Evolutionary conservation across 108 stramenopile species (phyloP).

Genomic region (Skeletonema costatum): DNA sequence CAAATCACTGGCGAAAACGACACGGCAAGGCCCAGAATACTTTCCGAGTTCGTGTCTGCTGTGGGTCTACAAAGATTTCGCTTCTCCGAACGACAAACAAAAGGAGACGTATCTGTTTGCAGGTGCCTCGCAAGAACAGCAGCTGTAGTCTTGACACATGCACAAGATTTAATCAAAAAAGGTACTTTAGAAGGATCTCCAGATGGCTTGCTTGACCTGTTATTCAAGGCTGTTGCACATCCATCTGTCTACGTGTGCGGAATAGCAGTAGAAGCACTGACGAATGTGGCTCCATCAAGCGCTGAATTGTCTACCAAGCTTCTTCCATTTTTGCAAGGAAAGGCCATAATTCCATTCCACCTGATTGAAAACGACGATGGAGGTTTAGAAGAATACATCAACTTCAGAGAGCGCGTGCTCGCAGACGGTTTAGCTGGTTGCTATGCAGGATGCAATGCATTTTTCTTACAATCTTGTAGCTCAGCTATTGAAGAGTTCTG

Average conservation of each 20-base stretch:
- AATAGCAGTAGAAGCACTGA: conserved; percentile 59
- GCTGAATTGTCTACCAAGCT: conserved; percentile 50
- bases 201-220: conserved; percentile 58
- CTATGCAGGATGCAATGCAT: conserved; percentile 40
- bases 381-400: conserved; percentile 57
- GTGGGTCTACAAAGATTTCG: conserved; percentile 76
- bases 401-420: conserved; percentile 61
- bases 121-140: conserved; percentile 57
- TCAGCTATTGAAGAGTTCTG: conserved; percentile 83
- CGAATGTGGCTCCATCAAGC: conserved; percentile 39
- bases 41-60: conserved; percentile 65
- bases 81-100: conserved; percentile 58
- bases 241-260: conserved; percentile 66
- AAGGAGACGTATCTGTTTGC: conserved; percentile 50
- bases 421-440: conserved; percentile 60
- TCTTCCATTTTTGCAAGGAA: conserved; percentile 71
- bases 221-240: conserved; percentile 69
- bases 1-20: conserved; percentile 49
- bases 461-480: conserved; percentile 68
- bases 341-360: conserved; percentile 73
- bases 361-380: conserved; percentile 39
- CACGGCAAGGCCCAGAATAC: conserved; percentile 54
- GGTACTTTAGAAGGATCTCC: conserved; percentile 27
- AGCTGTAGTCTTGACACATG: conserved; percentile 31
- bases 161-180: conserved; percentile 30